A percentile compares a stretch with the other conserved stretches of the same genome.
Evolutionary conservation across 2,329 filamentous ascomycete genomes (phyloP).

Genomic region (Alternaria tenuissima): DNA sequence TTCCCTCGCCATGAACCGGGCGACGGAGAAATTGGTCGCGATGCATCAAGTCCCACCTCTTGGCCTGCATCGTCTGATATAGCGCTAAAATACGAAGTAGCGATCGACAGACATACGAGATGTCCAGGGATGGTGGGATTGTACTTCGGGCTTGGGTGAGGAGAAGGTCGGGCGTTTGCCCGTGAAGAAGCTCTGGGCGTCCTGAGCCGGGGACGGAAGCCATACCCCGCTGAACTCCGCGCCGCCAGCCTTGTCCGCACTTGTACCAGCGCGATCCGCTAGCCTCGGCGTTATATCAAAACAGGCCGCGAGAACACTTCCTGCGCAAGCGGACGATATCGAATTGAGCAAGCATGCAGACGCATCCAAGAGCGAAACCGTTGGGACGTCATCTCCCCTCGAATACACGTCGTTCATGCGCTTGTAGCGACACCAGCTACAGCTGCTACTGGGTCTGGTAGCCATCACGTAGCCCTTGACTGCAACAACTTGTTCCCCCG

Average conservation of each 20-base stretch:
- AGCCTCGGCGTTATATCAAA: background rate
- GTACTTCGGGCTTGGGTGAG: slow-evolving; percentile 3
- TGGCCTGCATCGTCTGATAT: slow-evolving; percentile 5
- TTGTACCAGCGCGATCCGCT: background rate
- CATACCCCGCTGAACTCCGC: background rate
- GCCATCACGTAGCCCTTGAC: background rate
- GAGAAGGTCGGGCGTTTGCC: slow-evolving; percentile 8
- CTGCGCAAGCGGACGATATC: background rate
- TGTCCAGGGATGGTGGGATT: background rate
- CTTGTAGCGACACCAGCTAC: background rate
- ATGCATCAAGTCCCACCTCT: slow-evolving; percentile 10
- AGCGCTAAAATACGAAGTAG: background rate
- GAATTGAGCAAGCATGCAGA: background rate
- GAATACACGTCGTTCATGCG: background rate
- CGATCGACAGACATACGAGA: slow-evolving; percentile 2
- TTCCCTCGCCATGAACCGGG: background rate
- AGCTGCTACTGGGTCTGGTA: background rate
- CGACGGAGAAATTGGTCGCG: slow-evolving; percentile 14
- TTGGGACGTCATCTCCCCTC: background rate
- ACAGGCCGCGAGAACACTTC: background rate
- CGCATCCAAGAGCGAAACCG: background rate
- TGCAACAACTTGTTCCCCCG: background rate
- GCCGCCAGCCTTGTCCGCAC: background rate
- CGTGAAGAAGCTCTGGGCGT: background rate
- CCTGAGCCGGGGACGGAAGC: background rate